Percentiles rank a stretch among this genome's conserved stretches.
phyloP scores from a whole-genome alignment of 176 grass and related monocot species.

The Chloris gayana region DNA sequence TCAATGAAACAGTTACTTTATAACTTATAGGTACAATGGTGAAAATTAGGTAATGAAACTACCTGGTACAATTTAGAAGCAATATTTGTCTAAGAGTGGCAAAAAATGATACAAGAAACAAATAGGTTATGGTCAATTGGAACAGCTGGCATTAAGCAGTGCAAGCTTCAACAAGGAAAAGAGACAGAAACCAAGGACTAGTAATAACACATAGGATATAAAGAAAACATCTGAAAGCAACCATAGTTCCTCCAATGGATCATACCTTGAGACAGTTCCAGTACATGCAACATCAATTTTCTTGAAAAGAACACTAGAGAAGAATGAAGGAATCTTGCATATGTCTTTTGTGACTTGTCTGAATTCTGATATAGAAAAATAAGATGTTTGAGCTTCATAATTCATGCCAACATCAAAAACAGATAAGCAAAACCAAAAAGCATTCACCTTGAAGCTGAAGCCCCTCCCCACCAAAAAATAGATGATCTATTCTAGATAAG shows the following conservation, averaged over 20 bases:
- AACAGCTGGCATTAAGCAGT: conserved; percentile 4
- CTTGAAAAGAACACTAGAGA: conserved; percentile 85
- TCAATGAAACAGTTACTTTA: background rate
- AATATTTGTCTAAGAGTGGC: background rate
- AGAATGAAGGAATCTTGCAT: conserved; percentile 91
- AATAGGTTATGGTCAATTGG: background rate
- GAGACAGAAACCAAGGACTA: background rate
- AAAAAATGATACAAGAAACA: background rate
- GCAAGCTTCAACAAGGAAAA: background rate
- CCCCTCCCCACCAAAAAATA: conserved; percentile 92
- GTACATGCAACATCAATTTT: conserved; percentile 75
- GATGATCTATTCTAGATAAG: conserved; percentile 85
- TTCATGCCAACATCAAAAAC: conserved; percentile 8
- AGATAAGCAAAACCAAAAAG: conserved; percentile 16
- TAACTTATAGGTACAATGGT: background rate
- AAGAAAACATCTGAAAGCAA: conserved; percentile 3
- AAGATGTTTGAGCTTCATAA: conserved; percentile 39
- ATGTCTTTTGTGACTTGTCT: conserved; percentile 92
- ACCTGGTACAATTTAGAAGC: background rate
- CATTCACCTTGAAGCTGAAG: conserved; percentile 81
- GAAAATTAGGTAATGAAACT: background rate
- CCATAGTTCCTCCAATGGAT: background rate
- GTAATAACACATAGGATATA: conserved; percentile 6
- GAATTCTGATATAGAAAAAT: conserved; percentile 71
- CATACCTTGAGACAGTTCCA: conserved; percentile 85